phyloP scores from a whole-genome alignment of 768 basidiomycete genomes.

The Candolleomyces eurysporus region DNA sequence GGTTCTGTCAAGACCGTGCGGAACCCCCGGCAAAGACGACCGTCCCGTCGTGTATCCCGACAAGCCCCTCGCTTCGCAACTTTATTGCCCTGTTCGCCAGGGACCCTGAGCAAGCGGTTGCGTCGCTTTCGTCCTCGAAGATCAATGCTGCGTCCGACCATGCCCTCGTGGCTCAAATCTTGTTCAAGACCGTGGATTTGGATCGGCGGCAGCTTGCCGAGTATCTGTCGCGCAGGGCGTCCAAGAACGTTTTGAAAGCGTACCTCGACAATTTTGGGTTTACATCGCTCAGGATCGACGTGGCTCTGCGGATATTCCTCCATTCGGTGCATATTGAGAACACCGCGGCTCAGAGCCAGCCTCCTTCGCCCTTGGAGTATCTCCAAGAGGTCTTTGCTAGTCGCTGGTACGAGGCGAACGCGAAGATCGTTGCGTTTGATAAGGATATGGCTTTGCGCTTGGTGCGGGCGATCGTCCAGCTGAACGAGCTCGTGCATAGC shows the following conservation, averaged over 20 bases:
- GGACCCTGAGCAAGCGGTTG: conserved; percentile 79
- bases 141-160: conserved; percentile 62
- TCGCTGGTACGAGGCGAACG: conserved; percentile 91
- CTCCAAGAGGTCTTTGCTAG: conserved; percentile 82
- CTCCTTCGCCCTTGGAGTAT: conserved; percentile 47
- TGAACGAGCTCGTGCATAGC: conserved; percentile 86
- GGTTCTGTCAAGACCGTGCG: conserved; percentile 67
- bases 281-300: conserved; percentile 78
- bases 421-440: conserved; percentile 72
- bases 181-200: conserved; percentile 82
- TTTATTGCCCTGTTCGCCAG: conserved; percentile 80
- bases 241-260: conserved; percentile 73
- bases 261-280: conserved; percentile 91
- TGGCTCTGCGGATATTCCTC: conserved; percentile 86
- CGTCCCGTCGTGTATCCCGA: conserved; percentile 35
- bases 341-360: conserved; percentile 34
- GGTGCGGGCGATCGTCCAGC: conserved; percentile 77
- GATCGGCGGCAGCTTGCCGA: conserved; percentile 82
- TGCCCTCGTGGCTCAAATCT: conserved; percentile 67
- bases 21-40: conserved; percentile 49
- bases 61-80: conserved; percentile 62
- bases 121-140: conserved; percentile 58
- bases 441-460: conserved; percentile 77
- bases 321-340: conserved; percentile 68
- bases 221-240: conserved; percentile 73